These are phyloP conservation scores for Schwanniomyces yamadae DNA, from an alignment of 805 yeast genomes.

Conservation along the genomic window DNA sequence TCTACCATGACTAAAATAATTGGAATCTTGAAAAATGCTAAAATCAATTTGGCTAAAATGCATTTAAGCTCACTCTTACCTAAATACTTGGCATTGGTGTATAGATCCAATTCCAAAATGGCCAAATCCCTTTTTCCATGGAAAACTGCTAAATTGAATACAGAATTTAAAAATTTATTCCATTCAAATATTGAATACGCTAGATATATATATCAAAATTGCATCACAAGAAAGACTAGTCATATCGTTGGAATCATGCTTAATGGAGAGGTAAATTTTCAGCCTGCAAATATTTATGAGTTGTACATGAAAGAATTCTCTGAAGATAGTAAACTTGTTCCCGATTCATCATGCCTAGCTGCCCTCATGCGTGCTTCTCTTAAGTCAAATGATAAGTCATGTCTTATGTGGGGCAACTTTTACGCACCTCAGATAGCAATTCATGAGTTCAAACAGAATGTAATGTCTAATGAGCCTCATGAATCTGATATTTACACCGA, in stretches of 20 bases:
- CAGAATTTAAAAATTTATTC: slow-evolving; percentile 1
- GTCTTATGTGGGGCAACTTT: slow-evolving; percentile 47
- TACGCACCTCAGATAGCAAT: slow-evolving; percentile 62
- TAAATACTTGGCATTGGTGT: slow-evolving; percentile 29
- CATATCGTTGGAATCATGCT: slow-evolving; percentile 34
- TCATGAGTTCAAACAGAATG: slow-evolving; percentile 52
- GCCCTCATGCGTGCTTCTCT: slow-evolving; percentile 52
- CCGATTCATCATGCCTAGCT: slow-evolving; percentile 31
- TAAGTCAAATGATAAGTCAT: slow-evolving; percentile 13
- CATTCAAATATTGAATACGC: slow-evolving; percentile 20
- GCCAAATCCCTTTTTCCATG: neutral
- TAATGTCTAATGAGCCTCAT: slow-evolving; percentile 9
- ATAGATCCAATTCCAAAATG: slow-evolving; percentile 10
- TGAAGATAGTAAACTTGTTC: slow-evolving; percentile 11
- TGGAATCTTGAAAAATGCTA: slow-evolving; percentile 8
- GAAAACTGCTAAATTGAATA: neutral
- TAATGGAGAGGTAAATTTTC: slow-evolving; percentile 31
- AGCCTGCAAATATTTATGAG: slow-evolving; percentile 27
- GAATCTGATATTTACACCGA: slow-evolving; percentile 11
- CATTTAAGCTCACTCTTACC: slow-evolving; percentile 22
- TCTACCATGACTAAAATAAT: slow-evolving; percentile 21
- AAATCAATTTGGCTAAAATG: slow-evolving; percentile 11
- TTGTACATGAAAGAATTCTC: slow-evolving; percentile 28
- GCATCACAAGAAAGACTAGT: slow-evolving; percentile 22
- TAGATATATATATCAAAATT: slow-evolving; percentile 23